These are phyloP conservation scores for Lobosporangium transversale DNA, from an alignment of 192 early-diverging fungal species.

Conservation along the genomic window DNA sequence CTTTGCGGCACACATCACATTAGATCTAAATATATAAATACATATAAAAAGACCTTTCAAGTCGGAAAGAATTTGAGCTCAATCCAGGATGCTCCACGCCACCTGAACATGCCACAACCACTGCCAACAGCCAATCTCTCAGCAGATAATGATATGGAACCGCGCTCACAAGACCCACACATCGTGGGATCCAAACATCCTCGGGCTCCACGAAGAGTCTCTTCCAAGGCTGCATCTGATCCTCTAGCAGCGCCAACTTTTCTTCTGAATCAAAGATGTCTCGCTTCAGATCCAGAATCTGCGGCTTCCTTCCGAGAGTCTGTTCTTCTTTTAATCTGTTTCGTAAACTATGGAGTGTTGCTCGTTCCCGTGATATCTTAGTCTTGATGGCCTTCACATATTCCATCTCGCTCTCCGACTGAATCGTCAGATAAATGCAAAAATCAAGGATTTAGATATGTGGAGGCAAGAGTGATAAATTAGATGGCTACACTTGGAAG, in stretches of 20 bases:
- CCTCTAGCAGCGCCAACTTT: constrained; percentile 70
- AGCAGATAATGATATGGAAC: constrained; percentile 80
- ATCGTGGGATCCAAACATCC: constrained; percentile 74
- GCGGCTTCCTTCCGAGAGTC: constrained; percentile 14
- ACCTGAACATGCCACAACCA: constrained; percentile 65
- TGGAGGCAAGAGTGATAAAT: background rate
- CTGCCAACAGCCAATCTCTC: constrained; percentile 79
- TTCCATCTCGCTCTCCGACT: constrained; percentile 50
- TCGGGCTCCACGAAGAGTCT: constrained; percentile 63
- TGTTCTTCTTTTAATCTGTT: constrained; percentile 25
- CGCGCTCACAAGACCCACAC: constrained; percentile 75
- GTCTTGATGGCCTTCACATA: constrained; percentile 41
- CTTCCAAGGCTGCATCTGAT: constrained; percentile 70
- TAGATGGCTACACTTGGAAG: background rate
- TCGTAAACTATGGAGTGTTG: background rate
- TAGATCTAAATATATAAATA: background rate
- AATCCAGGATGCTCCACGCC: constrained; percentile 58
- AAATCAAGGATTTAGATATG: background rate
- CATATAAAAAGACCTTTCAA: constrained; percentile 80
- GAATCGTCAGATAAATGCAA: no score
- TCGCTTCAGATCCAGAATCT: constrained; percentile 22
- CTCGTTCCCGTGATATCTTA: constrained; percentile 27
- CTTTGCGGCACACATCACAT: background rate
- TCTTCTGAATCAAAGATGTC: constrained; percentile 68
- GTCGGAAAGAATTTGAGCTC: constrained; percentile 43